Percentiles rank a stretch among this genome's conserved stretches.
These are phyloP conservation scores for Sporothrix brunneoviolacea DNA, from an alignment of 2,329 filamentous ascomycete species.

Conservation along the genomic window DNA sequence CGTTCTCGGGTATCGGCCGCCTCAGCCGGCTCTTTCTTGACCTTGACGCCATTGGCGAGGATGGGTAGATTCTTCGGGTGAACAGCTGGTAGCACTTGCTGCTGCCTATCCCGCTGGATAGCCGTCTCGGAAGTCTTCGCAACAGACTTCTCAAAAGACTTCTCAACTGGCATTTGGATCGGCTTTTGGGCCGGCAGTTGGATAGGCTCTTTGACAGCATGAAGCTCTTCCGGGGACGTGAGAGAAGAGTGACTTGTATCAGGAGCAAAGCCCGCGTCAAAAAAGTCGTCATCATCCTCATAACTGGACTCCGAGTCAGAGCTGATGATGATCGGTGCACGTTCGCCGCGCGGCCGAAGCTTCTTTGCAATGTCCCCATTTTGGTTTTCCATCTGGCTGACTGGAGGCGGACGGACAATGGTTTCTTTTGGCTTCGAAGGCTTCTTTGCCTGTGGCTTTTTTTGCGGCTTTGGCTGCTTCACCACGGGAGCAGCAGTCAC, in stretches of 20 bases:
- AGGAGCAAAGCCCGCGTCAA: not conserved
- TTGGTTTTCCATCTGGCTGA: not conserved
- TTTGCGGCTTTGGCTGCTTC: not conserved
- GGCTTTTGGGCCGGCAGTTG: not conserved
- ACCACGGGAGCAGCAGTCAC: not conserved
- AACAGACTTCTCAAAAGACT: too few relatives aligned
- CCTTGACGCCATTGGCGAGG: not conserved
- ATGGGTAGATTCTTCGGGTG: too few relatives aligned
- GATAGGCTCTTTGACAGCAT: not conserved
- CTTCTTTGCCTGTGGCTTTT: not conserved
- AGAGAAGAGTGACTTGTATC: not conserved
- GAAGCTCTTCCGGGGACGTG: not conserved
- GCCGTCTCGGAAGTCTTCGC: too few relatives aligned
- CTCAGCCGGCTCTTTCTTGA: not conserved
- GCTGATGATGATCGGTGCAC: constrained; percentile 13
- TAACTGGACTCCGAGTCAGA: constrained; percentile 6
- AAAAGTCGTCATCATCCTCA: not conserved
- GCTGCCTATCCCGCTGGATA: too few relatives aligned
- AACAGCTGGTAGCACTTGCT: not conserved
- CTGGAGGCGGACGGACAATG: not conserved
- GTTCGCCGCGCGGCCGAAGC: constrained; percentile 7
- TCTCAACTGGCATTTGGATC: too few relatives aligned
- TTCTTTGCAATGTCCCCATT: constrained; percentile 2
- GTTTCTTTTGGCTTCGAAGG: not conserved
- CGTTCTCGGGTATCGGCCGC: not conserved